These are phyloP conservation scores for Suhomyces taliae DNA, from an alignment of 1,139 yeast genomes.

Conservation along the genomic window DNA sequence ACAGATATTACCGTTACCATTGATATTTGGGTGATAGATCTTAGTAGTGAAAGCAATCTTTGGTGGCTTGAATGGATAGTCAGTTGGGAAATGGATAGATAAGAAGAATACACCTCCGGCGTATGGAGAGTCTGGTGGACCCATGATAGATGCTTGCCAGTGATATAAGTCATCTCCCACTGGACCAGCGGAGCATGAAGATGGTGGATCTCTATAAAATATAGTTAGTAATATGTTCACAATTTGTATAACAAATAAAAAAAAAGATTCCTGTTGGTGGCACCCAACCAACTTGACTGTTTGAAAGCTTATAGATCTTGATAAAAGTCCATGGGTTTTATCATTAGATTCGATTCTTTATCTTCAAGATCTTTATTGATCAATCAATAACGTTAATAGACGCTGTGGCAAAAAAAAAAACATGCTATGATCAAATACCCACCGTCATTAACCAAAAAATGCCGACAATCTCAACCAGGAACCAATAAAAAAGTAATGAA, in stretches of 20 bases:
- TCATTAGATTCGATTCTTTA: too few species aligned
- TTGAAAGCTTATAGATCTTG: too few species aligned
- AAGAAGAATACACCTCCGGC: conserved; percentile 93
- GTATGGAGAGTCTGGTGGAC: conserved; percentile 91
- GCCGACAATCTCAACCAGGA: neutral
- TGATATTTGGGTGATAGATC: conserved; percentile 89
- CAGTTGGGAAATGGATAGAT: conserved; percentile 91
- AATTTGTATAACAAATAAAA: neutral
- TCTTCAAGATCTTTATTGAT: too few species aligned
- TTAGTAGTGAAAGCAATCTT: conserved; percentile 88
- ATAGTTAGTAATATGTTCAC: conserved; percentile 1
- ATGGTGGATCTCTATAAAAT: conserved; percentile 84
- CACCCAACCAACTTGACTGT: too few species aligned
- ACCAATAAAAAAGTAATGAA: too few species aligned
- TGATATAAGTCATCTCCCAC: conserved; percentile 94
- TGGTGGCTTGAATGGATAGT: conserved; percentile 93
- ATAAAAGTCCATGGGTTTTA: too few species aligned
- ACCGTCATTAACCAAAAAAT: neutral
- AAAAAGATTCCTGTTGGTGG: too few species aligned
- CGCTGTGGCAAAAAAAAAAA: too few species aligned
- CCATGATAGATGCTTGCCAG: conserved; percentile 98
- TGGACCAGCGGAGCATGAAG: conserved; percentile 99
- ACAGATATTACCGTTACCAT: conserved; percentile 85
- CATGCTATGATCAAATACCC: neutral
- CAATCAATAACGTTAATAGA: too few species aligned